These are phyloP conservation scores for Phtheirospermum japonicum DNA, from an alignment of 257 asterid genomes.

Conservation along the genomic window DNA sequence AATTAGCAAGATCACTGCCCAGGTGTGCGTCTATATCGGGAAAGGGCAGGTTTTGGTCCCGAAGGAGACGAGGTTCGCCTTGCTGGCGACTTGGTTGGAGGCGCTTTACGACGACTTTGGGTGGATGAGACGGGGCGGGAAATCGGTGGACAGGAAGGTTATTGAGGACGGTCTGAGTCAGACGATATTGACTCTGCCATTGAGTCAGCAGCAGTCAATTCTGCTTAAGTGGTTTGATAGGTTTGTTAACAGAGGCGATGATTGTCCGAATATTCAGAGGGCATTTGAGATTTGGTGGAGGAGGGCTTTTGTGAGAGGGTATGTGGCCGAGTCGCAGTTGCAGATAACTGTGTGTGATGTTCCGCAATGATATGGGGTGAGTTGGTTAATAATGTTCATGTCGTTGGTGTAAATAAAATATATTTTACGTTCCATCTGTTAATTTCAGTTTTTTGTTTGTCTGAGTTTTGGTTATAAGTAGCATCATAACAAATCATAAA, in stretches of 20 bases:
- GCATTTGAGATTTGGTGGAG: slow-evolving; percentile 98
- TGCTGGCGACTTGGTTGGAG: slow-evolving; percentile 88
- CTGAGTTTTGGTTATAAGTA: too few species aligned
- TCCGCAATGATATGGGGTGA: slow-evolving; percentile 37
- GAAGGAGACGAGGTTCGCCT: slow-evolving; percentile 51
- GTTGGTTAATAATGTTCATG: neutral
- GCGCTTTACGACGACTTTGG: slow-evolving; percentile 81
- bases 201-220: slow-evolving; percentile 67
- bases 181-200: slow-evolving; percentile 72
- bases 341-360: slow-evolving; percentile 67
- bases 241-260: slow-evolving; percentile 81
- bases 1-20: slow-evolving; percentile 85
- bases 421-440: too few species aligned
- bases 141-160: slow-evolving; percentile 62
- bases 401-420: too few species aligned
- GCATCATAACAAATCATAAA: too few species aligned
- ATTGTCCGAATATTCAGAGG: slow-evolving; percentile 84
- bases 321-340: slow-evolving; percentile 48
- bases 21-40: slow-evolving; percentile 76
- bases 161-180: slow-evolving; percentile 84
- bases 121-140: slow-evolving; percentile 79
- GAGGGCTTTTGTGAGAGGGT: slow-evolving; percentile 73
- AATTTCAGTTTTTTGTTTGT: too few species aligned
- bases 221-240: slow-evolving; percentile 78
- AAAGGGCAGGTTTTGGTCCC: slow-evolving; percentile 69